These are phyloP conservation scores for Arctium lappa DNA, from an alignment of 129 eudicot species.

Conservation along the genomic window DNA sequence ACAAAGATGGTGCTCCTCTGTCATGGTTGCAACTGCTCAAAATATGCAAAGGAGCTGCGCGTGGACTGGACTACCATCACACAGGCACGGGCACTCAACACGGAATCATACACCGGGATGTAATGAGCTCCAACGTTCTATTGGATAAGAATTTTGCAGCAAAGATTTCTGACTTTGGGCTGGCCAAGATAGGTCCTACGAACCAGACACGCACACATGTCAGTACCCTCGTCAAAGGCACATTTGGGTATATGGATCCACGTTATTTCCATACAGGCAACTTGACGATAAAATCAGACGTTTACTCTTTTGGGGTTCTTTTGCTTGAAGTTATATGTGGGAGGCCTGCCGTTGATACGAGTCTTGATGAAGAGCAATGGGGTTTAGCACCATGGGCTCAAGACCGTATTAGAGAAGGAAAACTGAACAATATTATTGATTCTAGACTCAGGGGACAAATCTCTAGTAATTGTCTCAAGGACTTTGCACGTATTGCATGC, in stretches of 20 bases:
- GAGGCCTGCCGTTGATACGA: slow-evolving; percentile 35
- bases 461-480: slow-evolving; percentile 4
- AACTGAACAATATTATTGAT: slow-evolving; percentile 20
- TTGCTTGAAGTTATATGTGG: slow-evolving; percentile 39
- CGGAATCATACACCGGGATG: slow-evolving; percentile 29
- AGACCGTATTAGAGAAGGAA: slow-evolving; percentile 18
- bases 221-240: slow-evolving; percentile 21
- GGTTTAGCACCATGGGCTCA: slow-evolving; percentile 27
- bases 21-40: slow-evolving; percentile 26
- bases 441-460: slow-evolving; percentile 20
- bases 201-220: slow-evolving; percentile 13
- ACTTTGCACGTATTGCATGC: slow-evolving; percentile 16
- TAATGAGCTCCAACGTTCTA: slow-evolving; percentile 22
- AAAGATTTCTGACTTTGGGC: slow-evolving; percentile 26
- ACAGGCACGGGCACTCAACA: slow-evolving; percentile 15
- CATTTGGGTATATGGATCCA: slow-evolving; percentile 29
- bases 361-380: slow-evolving; percentile 24
- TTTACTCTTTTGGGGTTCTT: slow-evolving; percentile 37
- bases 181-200: slow-evolving; percentile 12
- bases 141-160: slow-evolving; percentile 16
- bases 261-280: slow-evolving; percentile 12
- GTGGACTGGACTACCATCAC: slow-evolving; percentile 29
- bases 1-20: background rate
- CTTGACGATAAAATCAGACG: slow-evolving; percentile 21
- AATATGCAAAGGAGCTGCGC: slow-evolving; percentile 27